These are phyloP conservation scores for Corymbia calophylla DNA, from an alignment of 441 rosid genomes.

Conservation along the genomic window DNA sequence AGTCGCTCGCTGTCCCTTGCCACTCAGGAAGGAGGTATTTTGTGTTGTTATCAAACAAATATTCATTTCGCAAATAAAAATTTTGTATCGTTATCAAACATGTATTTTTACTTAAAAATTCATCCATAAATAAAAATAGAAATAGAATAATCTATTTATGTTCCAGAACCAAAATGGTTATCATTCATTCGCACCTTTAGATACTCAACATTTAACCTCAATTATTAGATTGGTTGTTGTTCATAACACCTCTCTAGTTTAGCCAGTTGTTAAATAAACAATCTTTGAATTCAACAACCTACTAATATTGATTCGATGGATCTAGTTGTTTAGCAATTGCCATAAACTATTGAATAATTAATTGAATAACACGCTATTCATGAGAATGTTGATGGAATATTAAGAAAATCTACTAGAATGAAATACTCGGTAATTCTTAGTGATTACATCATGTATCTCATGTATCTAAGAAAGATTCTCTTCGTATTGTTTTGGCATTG, in stretches of 20 bases:
- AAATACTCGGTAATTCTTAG: neutral
- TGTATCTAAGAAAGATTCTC: neutral
- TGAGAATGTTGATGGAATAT: neutral
- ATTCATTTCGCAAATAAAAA: too few relatives aligned
- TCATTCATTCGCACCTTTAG: neutral
- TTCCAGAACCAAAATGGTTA: too few relatives aligned
- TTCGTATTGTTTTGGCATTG: neutral
- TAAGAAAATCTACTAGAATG: neutral
- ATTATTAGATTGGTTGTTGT: neutral
- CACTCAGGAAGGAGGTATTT: too few relatives aligned
- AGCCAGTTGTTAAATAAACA: neutral
- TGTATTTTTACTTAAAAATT: too few relatives aligned
- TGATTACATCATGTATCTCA: neutral
- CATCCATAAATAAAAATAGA: too few relatives aligned
- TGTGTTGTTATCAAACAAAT: too few relatives aligned
- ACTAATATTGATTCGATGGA: neutral
- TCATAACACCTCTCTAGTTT: neutral
- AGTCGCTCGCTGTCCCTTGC: too few relatives aligned
- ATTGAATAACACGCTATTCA: neutral
- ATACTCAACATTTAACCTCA: neutral
- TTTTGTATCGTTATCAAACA: too few relatives aligned
- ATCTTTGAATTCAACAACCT: neutral
- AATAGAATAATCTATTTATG: too few relatives aligned
- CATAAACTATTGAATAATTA: neutral
- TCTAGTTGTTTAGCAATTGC: neutral